Base-by-base conservation (phyloP, 495 filamentous ascomycete genomes). In the Glonium stellatum region DNA sequence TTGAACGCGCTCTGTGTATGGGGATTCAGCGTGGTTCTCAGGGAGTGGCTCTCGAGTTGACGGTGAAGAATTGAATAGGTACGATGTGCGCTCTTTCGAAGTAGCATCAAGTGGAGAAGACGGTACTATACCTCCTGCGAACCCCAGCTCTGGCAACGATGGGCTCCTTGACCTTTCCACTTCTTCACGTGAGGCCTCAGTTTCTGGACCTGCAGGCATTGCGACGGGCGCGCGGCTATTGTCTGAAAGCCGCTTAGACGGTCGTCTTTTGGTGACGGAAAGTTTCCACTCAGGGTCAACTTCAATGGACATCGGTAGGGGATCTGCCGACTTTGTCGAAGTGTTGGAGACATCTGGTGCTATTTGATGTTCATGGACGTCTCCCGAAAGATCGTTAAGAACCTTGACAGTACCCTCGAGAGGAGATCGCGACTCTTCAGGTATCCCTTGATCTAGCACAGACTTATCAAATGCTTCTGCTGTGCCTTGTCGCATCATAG, bases 61-160 rank as follows among this genome's bases (percentile, higher is more conserved):
- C 4, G 79, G 79, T 4, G 82, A 80, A 12, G 80, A 78, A 36
- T 76, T 67, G 61, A 84, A 82, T 1, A 84, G 72, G 25, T 76
- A 69, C 19, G 81, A 80, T 4, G 79, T 76, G 46, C 76, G 73
- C 48, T 82, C 80, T 60, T 81, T 81, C 4, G 78, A 77, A 2
- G 76, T 77, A 37, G 80, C 75, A 36, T 80, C 74, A n/a, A 78
- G 69, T 35, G 78, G 74, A 21, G 75, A 72, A 47, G 75, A 70
- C 25, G 71, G 63, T n/a, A 51, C 15, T 11, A 66, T 35, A 27
- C 46, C 57, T 19, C 37, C 37, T 31, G 58, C 57, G 9, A 44
- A 49, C 13, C 34, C 34, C 21, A 31, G 35, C 27, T 65, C 63
- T 22, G 63, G 62, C 13, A 63, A 41, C 4, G 62, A 67, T 19